Conservation (phyloP, 208 protist species). For the Leishmania tropica region DNA sequence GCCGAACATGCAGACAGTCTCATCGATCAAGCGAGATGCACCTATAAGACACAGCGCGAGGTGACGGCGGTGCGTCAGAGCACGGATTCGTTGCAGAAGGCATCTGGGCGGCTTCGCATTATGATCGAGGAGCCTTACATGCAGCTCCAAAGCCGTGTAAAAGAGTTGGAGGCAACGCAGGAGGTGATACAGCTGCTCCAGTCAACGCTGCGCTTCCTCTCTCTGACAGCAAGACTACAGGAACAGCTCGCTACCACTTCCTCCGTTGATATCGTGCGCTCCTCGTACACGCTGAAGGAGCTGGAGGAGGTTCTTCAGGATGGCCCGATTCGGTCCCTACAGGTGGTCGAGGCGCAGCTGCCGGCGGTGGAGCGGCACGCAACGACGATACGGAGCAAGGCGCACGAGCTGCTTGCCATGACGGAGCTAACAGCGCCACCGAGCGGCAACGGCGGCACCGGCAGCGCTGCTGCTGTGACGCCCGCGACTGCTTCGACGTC, state of each 20-base stretch:
- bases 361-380: conserved; percentile 48
- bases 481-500: conserved; percentile 10
- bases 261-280: conserved; percentile 46
- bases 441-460: not conserved
- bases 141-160: conserved; percentile 54
- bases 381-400: conserved; percentile 47
- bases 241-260: conserved; percentile 33
- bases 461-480: not conserved
- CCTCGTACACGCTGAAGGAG: conserved; percentile 67
- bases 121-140: conserved; percentile 76
- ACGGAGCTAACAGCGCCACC: conserved; percentile 22
- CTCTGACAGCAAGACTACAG: conserved; percentile 54
- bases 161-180: conserved; percentile 65
- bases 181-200: conserved; percentile 52
- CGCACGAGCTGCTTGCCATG: conserved; percentile 60
- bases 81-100: conserved; percentile 51
- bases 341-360: conserved; percentile 67
- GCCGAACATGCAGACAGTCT: conserved; percentile 62
- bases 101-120: conserved; percentile 52
- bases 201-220: conserved; percentile 53
- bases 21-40: conserved; percentile 65
- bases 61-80: conserved; percentile 51
- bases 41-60: conserved; percentile 55
- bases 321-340: conserved; percentile 42
- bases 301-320: conserved; percentile 63